Base-by-base conservation (phyloP, 805 yeast genomes). In the Hanseniaspora clermontiae region DNA sequence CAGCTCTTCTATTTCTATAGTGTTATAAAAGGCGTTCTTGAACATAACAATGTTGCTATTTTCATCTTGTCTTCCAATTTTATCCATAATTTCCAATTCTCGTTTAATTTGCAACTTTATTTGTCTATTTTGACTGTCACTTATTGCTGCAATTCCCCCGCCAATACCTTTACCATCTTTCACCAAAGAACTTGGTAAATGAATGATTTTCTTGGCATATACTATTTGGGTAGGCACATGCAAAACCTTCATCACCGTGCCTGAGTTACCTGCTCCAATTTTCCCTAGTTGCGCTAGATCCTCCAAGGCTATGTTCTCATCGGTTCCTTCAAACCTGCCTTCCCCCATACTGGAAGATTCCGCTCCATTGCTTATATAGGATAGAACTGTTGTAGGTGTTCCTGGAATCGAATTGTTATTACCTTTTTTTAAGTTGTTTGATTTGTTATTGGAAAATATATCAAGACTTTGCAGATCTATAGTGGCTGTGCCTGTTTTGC, bases 221-320 rank as follows among this genome's bases (percentile, higher is more conserved):
- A 84, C 78, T 58, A 82, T 83, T 60, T 89, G 87, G 10, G 91
- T 82, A 11, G 97, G 96, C 5, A 87, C 77, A 68, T 93, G 97
- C 53, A 88, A 71, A 12, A 89, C 95, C 65, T 90, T 88, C 48
- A 84, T 74, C 2, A 93, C 99, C 1, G 88, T 82, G 2, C 99
- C 99, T 12, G 96, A 88, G 66, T 87, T 90, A 12, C 99, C 99
- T 32, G 87, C 77, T 10, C 99, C 99, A 51, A 93, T 74, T 59
- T 81, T 82, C 59, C 87, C 82, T 53, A 93, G 67, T 37, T 82
- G 79, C 15, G 89, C 79, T 29, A 93, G 69, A 64, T 93, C 96
- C 45, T 80, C 81, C 43, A 77, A 37, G 8, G 19, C 38, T 34
- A 20, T 31, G 9, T 32, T 37, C 9, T 45, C 42, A 19, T 53